A percentile compares a stretch with the other conserved stretches of the same genome.
phyloP scores from a whole-genome alignment of 768 basidiomycete species.

The Grammothele lineata region DNA sequence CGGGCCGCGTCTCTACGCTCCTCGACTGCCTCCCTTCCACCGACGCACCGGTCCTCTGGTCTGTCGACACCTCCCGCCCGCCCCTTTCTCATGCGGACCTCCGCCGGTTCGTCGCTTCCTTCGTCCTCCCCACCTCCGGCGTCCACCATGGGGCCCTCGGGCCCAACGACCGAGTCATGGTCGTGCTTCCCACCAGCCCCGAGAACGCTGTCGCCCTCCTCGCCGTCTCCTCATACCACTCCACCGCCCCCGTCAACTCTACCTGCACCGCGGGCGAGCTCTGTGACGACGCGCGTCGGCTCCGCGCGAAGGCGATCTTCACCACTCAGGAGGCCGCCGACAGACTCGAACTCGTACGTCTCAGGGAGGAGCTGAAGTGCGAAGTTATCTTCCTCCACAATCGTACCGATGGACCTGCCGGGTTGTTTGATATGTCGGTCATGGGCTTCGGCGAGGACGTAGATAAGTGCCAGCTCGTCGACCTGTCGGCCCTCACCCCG shows the following conservation, averaged over 20 bases:
- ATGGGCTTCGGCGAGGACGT: conserved; percentile 10
- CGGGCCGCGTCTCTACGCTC: conserved; percentile 29
- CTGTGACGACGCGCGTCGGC: conserved; percentile 36
- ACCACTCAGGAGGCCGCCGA: conserved; percentile 37
- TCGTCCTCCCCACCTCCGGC: conserved; percentile 34
- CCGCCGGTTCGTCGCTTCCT: conserved; percentile 33
- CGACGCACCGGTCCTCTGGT: conserved; percentile 33
- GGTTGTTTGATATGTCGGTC: conserved; percentile 14
- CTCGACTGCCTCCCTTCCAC: conserved; percentile 37
- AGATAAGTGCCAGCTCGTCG: conserved; percentile 6
- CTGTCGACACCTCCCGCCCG: conserved; percentile 33
- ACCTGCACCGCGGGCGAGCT: conserved; percentile 42
- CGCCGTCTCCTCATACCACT: conserved; percentile 38
- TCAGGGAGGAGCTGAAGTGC: conserved; percentile 34
- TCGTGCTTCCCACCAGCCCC: conserved; percentile 41
- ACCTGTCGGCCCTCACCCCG: conserved; percentile 14
- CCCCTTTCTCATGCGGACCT: conserved; percentile 34
- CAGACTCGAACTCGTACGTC: conserved; percentile 32
- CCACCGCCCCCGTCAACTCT: conserved; percentile 43
- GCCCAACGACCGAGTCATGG: conserved; percentile 43
- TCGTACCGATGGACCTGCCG: conserved; percentile 7
- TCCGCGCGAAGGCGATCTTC: conserved; percentile 37
- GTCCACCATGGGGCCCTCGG: conserved; percentile 25
- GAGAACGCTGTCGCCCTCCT: conserved; percentile 44
- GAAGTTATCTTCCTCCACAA: conserved; percentile 31